Evolutionary conservation across 352 stramenopile species (phyloP), one percentile per base, ranked within the genome.

Genomic region (Phytophthora pinifolia): DNA sequence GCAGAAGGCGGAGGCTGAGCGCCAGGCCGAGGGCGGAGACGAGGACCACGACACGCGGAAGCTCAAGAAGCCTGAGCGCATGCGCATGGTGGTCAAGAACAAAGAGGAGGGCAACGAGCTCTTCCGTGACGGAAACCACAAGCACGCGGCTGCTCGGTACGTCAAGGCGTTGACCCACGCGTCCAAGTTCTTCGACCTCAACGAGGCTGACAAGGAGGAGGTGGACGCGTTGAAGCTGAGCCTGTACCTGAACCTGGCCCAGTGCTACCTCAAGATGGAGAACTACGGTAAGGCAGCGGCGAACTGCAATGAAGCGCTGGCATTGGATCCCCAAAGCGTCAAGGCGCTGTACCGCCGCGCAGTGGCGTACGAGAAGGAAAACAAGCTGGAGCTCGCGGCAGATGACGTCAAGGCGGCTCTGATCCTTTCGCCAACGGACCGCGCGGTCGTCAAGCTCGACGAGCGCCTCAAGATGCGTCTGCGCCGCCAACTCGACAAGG

Each of bases 41-140:
- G 91, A 97, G 42, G 91, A 98, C 70, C 88, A 97, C 67, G 92
- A 98, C 60, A 89, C 76, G 10, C 83, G 91, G 37, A 97, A 97
- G 65, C 86, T 98, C 4, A 95, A 92, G 54, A 98, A 96, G 55
- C 80, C 83, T 13, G 89, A 97, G 43, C 88, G 92, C 37, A 97
- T 98, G 89, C 76, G 89, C n/a, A 86, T 97, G 54, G 87, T 98
- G 29, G 66, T 78, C 22, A 96, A 96, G 65, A 98, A 98, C 71
- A 98, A 98, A 76, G 92, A 98, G 32, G 93, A 98, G 59, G 93
- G 92, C 54, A 98, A 89, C 39, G 90, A 97, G 56, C 81, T 98
- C 1, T 98, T 98, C 70, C 85, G 88, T 50, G 92, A 88, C 46
- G 88, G 92, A 47, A 98, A 98, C 68, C 75, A 84, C 71, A 79